Evolutionary conservation across 2,329 filamentous ascomycete genomes (phyloP), one percentile per base, ranked within the genome.

Genomic region (Curvularia sp.): DNA sequence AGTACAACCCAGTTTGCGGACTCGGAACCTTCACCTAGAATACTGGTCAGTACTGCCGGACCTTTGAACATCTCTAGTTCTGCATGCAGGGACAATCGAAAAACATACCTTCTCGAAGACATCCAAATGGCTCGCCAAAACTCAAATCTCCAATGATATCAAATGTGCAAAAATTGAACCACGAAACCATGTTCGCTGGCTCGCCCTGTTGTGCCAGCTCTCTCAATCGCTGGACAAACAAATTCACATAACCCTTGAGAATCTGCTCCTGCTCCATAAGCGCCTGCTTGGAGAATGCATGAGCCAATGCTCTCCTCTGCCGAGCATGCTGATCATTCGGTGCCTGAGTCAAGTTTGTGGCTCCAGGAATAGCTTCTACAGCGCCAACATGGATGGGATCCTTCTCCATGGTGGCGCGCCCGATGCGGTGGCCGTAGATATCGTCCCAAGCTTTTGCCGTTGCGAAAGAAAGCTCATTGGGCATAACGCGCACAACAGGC

Each of bases 251-350:
- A 0, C 63, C 59, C 53, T 74, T 69, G 58, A 83, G 51, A 63
- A 79, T 72, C 1, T 73, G 69, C 60, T 79, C 74, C 53, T 81
- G 78, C 49, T 77, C 73, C 23, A 74, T 61, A 36, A 81, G 50
- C 1, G 77, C 77, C 55, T 76, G 74, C 46, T 78, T 74, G 5
- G 69, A 74, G 63, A 81, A 80, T 9, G 77, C 76, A 63, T 80
- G 74, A 5, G 78, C 74, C 3, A 80, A 70, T 10, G 77, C 67
- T 30, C 77, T 70, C 32, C 80, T 68, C 53, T 74, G 72, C 21
- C 79, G 70, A 5, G 74, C 70, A 65, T 81, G 79, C 54, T 73
- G 65, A 18, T 72, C 67, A 50, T 80, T 75, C 18, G 77, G 71
- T 7, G 79, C 72, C 65, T 72, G 75, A 13, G 75, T 74, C 54